Evolutionary conservation across 306 rosid genomes (phyloP), one percentile per base, ranked within the genome.

Genomic region (Trifolium subterraneum): DNA sequence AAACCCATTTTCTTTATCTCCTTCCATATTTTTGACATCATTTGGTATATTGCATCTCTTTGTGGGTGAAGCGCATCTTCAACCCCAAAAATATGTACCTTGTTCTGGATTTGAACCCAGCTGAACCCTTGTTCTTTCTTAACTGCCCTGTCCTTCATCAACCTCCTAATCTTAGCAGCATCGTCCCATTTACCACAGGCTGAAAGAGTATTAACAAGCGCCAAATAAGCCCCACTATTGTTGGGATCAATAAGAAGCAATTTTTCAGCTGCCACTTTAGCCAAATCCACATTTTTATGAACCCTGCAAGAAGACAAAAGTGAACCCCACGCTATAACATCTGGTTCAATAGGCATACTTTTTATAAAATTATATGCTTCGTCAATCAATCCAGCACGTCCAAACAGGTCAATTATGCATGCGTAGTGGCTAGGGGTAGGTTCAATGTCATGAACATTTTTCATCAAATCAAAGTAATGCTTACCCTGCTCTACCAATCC

Each of bases 61-160:
- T 82, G 88, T 39, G 88, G 93, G 58, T 90, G 98, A 68, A 78
- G 77, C 1, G 85, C 85, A 65, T 93, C 97, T 45, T 89, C 98
- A 19, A 77, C 97, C 73, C 93, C 96, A 67, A 93, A 91, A 50
- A 86, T 78, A 58, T 93, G 98, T 31, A 91, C 93, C 66, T 76
- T 86, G 83, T 88, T 83, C 66, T 84, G 83, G 42, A 91, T 81
- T 50, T 89, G 90, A 80, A 93, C 81, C 96, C 97, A 91, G 76
- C 98, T 93, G 66, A 93, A 70, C 64, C 96, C 94, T 75, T 88
- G 92, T 38, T 87, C 92, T 70, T 93, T 93, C 87, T 88, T 91
- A 75, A 93, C 96, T 66, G 89, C 87, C 78, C 79, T 87, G 63
- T 88, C 90, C 90, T 84, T 91, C 98, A 93, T 93, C 64, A 84